Evolutionary conservation across 345 rosid genomes (phyloP), one percentile per base, ranked within the genome.

Genomic region (Murraya koenigii): DNA sequence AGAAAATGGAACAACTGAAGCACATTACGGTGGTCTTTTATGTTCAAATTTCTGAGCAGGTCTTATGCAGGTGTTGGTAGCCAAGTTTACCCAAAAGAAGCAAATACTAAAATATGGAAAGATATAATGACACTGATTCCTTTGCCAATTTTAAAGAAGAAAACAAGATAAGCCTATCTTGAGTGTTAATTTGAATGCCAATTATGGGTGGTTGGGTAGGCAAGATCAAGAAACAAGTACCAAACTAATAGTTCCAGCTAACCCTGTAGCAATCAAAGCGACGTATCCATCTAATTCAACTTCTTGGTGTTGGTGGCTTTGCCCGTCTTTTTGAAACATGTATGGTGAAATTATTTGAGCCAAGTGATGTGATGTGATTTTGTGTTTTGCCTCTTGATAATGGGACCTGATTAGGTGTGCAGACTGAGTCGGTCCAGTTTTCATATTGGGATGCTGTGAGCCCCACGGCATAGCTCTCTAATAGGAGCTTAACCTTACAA

Each of bases 281-380:
- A 13, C 32, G 0, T 7, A n/a, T 13, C 49, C 11, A 36, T 7
- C 23, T 58, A 52, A 36, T 72, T 72, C n/a, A 72, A 56, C 65
- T 14, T 47, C 65, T 33, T 22, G 64, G 75, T 47, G 75, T 33
- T 33, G 64, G 75, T 56, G 62, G 65, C 47, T 33, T 56, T n/a
- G 11, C 62, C 11, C 22, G n/a, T 52, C 47, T 71, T 54, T 71
- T 71, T 6, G 62, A 49, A 20, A 66, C 69, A 66, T 10, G 28
- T 23, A 9, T 41, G 47, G 49, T 13, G 58, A 54, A 17, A 19
- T 19, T 54, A 4, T 54, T 54, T 19, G 58, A 54, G 58, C 58
- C 58, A 0, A 15, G n/a, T 19, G 58, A 52, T 17, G 56, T 52
- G 22, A 17, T 52, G 19, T 52, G 19, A 54, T 41, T 41, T 41